Conservation (phyloP, 805 yeast genomes). For the Metschnikowia peoriensis region DNA sequence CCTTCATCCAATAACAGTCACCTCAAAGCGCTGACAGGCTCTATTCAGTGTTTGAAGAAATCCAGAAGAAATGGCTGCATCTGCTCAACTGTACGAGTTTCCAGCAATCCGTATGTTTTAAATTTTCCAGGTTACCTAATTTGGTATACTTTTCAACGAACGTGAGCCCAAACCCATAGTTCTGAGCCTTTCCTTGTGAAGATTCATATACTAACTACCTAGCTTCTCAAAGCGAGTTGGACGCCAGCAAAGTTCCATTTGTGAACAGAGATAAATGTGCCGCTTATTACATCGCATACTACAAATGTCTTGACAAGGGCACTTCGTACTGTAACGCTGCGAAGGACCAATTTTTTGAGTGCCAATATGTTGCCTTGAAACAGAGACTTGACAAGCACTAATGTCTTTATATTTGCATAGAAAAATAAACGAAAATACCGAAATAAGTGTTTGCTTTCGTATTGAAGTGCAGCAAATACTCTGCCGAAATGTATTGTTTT, state of each 20-base stretch:
- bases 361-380: conserved; percentile 43
- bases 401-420: conserved; percentile 9
- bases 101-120: conserved; percentile 42
- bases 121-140: not conserved
- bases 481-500: no score
- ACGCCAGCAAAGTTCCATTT: conserved; percentile 41
- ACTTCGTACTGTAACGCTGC: conserved; percentile 38
- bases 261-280: conserved; percentile 46
- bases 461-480: no score
- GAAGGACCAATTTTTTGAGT: conserved; percentile 44
- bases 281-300: conserved; percentile 40
- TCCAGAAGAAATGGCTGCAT: conserved; percentile 13
- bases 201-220: conserved; percentile 7
- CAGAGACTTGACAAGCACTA: conserved; percentile 36
- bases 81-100: conserved; percentile 27
- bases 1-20: conserved; percentile 10
- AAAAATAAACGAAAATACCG: conserved; percentile 2
- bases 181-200: not conserved
- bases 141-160: not conserved
- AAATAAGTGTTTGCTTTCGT: not conserved
- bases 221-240: conserved; percentile 34
- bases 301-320: conserved; percentile 44
- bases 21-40: not conserved
- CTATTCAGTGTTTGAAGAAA: not conserved
- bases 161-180: not conserved